Evolutionary conservation across 2,329 filamentous ascomycete species (phyloP).

Genomic region (Verticillium albo-atrum): DNA sequence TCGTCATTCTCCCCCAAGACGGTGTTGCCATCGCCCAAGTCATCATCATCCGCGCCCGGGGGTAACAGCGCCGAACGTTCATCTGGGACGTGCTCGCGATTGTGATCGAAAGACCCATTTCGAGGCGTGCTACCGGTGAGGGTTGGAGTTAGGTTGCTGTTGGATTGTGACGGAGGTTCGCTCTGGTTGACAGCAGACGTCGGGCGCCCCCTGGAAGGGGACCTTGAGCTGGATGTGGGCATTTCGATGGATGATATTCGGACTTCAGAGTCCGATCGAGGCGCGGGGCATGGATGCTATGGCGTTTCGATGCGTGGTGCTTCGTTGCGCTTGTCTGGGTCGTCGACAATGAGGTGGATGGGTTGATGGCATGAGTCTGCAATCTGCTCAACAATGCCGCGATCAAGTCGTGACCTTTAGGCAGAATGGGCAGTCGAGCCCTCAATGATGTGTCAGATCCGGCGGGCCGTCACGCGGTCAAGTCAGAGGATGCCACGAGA

Average conservation of each 20-base stretch:
- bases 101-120: slow-evolving; percentile 1
- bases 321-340: background rate
- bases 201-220: slow-evolving; percentile 8
- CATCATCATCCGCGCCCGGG: slow-evolving; percentile 6
- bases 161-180: background rate
- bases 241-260: slow-evolving; percentile 4
- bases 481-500: slow-evolving; percentile 15
- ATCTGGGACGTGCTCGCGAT: background rate
- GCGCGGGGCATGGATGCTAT: background rate
- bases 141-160: slow-evolving; percentile 2
- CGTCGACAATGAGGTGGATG: background rate
- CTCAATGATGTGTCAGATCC: background rate
- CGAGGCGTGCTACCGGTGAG: slow-evolving; percentile 4
- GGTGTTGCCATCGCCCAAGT: slow-evolving; percentile 3
- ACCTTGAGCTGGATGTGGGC: slow-evolving; percentile 6
- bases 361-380: background rate
- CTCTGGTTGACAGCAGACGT: slow-evolving; percentile 8
- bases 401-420: background rate
- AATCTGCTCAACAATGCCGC: slow-evolving; percentile 1
- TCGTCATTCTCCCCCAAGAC: slow-evolving; percentile 9
- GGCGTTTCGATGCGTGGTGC: too few species aligned
- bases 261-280: slow-evolving; percentile 1
- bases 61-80: slow-evolving; percentile 10
- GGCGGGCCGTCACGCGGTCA: slow-evolving; percentile 13
- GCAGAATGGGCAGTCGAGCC: background rate